Base-by-base conservation (phyloP, 1,284 basidiomycete genomes). In the Tausonia pullulans region DNA sequence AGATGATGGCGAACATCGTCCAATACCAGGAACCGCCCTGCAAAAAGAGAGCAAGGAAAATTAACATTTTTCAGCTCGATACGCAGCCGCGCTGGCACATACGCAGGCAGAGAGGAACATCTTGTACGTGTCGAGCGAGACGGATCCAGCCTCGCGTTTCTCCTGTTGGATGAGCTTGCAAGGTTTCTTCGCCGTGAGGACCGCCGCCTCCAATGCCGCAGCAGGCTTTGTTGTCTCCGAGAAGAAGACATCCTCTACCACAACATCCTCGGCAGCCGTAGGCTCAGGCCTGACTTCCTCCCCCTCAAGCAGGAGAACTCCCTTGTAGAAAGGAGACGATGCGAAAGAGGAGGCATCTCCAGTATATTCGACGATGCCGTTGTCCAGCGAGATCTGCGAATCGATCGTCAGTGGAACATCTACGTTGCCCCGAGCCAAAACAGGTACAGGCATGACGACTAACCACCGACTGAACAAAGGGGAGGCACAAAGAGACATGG, bases 401-500 rank as follows among this genome's bases (percentile, higher is more conserved):
- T 27, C 27, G 27, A 27, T 27, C 27, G 27, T 27, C 27, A 27
- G 27, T 27, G 27, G 27, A 27, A 27, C 1, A 27, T 27, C 27
- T 27, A 27, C 27, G 27, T 27, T 27, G 27, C 27, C 27, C 27
- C 27, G 27, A 27, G 27, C 27, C 27, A 27, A 27, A 27, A 27
- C 27, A 27, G 27, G 27, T 1, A 27, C 27, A 27, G 84, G 82
- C 1, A 87, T 75, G 43, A 87, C 81, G 6, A 59, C 62, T 50
- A 14, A 69, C 64, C 5, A 69, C 65, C 14, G 53, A 64, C 0
- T 66, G 48, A 1, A 65, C 60, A 11, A 70, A 69, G 0, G 70
- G 69, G 52, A 77, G 58, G 11, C 65, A 74, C 41, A 73, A 75
- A 69, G 84, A 82, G 8, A 88, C 78, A 45, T 86, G 82, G 72